Conservation (phyloP, 345 rosid species). For the Ceriops tagal region DNA sequence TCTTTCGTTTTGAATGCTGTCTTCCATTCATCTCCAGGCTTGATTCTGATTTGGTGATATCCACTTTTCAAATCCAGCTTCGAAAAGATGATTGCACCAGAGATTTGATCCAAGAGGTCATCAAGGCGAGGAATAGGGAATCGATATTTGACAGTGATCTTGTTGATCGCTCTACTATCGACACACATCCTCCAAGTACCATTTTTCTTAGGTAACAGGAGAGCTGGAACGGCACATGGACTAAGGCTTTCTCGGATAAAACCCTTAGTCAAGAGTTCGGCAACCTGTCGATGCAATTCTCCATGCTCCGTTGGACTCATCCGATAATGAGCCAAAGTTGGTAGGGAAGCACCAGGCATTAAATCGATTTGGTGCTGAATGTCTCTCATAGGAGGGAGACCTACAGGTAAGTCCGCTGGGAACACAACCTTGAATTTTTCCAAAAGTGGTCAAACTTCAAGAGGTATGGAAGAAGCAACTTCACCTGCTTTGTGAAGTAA, state of each 20-base stretch:
- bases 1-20: not conserved
- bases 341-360: not conserved
- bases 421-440: not conserved
- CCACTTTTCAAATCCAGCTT: not conserved
- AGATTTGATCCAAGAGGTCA: not conserved
- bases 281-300: not conserved
- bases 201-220: not conserved
- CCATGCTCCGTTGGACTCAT: not conserved
- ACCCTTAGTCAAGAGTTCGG: not conserved
- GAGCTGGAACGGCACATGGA: not conserved
- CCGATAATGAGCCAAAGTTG: not conserved
- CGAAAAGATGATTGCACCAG: not conserved
- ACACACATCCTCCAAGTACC: not conserved
- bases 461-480: not conserved
- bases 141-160: not conserved
- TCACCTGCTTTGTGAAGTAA: not conserved
- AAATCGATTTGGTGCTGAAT: not conserved
- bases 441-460: not conserved
- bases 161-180: not conserved
- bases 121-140: not conserved
- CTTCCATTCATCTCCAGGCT: not conserved
- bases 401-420: not conserved
- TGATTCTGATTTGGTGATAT: not conserved
- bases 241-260: no score
- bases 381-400: not conserved